These are phyloP conservation scores for Takashimella tepidaria DNA, from an alignment of 1,284 basidiomycete species.

Conservation along the genomic window DNA sequence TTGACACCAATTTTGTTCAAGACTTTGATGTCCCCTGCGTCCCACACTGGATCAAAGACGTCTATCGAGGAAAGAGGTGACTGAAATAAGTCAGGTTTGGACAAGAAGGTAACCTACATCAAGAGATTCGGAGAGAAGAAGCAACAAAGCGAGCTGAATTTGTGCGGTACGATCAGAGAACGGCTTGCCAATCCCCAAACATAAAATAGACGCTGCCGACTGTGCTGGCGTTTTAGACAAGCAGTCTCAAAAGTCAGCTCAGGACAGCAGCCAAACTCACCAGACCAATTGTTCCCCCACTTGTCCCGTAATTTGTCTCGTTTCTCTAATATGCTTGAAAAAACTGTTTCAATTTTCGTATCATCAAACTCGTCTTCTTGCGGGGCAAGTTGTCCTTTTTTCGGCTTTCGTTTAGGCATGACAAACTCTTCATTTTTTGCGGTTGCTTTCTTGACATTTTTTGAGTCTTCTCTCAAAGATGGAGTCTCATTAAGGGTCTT, in stretches of 20 bases:
- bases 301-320: conserved; percentile 36
- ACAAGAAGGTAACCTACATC: too few species aligned
- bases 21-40: conserved; percentile 29
- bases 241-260: conserved; percentile 4
- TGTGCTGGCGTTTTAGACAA: not conserved
- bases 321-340: conserved; percentile 6
- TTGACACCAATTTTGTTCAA: conserved; percentile 18
- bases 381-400: conserved; percentile 10
- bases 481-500: conserved; percentile 51
- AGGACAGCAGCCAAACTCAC: conserved; percentile 12
- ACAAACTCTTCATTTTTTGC: conserved; percentile 11
- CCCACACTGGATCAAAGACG: conserved; percentile 38
- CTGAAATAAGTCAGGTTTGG: too few species aligned
- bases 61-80: conserved; percentile 13
- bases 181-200: conserved; percentile 39
- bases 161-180: conserved; percentile 39
- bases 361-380: conserved; percentile 15
- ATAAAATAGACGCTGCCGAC: conserved; percentile 16
- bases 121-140: conserved; percentile 17
- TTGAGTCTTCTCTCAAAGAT: conserved; percentile 28
- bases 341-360: conserved; percentile 10
- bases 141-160: conserved; percentile 38
- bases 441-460: conserved; percentile 23
- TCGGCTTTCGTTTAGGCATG: conserved; percentile 13
- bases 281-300: conserved; percentile 32